Percentiles rank a stretch among this genome's conserved stretches.
Evolutionary conservation across 306 rosid species (phyloP).

Genomic region (Dryas drummondii): DNA sequence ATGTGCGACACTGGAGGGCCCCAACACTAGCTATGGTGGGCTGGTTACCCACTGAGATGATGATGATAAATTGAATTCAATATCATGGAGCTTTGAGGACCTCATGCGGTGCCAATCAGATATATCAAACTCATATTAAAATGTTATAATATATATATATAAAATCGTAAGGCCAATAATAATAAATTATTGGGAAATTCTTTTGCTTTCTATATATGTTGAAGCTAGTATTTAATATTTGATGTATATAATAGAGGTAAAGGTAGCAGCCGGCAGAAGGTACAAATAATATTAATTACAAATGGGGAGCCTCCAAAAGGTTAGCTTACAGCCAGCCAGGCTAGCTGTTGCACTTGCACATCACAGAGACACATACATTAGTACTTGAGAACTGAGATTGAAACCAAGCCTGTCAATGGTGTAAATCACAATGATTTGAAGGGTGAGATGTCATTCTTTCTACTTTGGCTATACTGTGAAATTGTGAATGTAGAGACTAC

Average conservation of each 20-base stretch:
- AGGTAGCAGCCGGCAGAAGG: constrained; percentile 8
- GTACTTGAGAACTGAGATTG: background rate
- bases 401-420: background rate
- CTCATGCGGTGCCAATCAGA: constrained; percentile 2
- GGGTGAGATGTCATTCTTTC: background rate
- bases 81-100: constrained; percentile 2
- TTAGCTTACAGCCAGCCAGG: constrained; percentile 11
- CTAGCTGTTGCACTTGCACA: constrained; percentile 9
- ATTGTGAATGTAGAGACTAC: background rate
- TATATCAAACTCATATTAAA: constrained; percentile 4
- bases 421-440: constrained; percentile 11
- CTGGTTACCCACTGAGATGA: background rate
- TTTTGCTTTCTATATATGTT: background rate
- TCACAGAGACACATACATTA: constrained; percentile 2
- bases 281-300: constrained; percentile 11
- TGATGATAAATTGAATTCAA: background rate
- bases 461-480: background rate
- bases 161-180: background rate
- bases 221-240: background rate
- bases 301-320: background rate
- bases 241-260: background rate
- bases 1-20: constrained; percentile 5
- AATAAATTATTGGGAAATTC: background rate
- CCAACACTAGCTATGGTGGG: background rate
- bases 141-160: background rate